Base-by-base conservation (phyloP, 345 rosid genomes). In the Excoecaria cochinchinensis region DNA sequence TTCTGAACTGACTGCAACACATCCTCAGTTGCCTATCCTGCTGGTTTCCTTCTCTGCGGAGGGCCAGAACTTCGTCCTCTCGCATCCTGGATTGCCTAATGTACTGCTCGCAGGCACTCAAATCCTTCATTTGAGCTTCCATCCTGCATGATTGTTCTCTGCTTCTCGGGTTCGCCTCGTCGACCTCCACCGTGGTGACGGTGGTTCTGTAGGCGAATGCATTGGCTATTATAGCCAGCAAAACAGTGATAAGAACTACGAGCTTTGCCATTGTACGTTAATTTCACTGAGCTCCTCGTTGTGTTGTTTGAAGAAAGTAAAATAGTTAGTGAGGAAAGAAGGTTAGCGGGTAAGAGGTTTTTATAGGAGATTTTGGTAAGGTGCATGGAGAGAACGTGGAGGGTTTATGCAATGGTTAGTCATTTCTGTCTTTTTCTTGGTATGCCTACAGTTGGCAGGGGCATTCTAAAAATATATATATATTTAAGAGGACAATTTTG, bases 351-450 rank as follows among this genome's bases (percentile, higher is more conserved):
- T 8, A 1, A 10, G 3, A 14, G 8, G n/a, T 36, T 25, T 38
- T 63, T 63, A 63, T 38, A 17, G 24, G n/a, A 39, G 13, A 63
- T 5, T 16, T 63, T 16, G 0, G 47, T 9, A 47, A 36, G 47
- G 47, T 63, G 67, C 67, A 63, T 63, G 67, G 6, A 15, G 13
- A 39, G 47, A 63, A 63, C 67, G 67, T 63, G 67, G 21, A 63
- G 16, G 67, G 17, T 63, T 6, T 6, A 63, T 31, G 22, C 4
- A 63, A 38, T 63, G 22, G 22, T 3, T 5, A 38, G 46, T 63
- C 67, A 63, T 39, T 36, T 6, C 11, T 36, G 46, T 10, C 11
- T 15, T 36, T 15, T 17, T 38, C n/a, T 38, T 15, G 67, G 21
- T 24, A 9, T 62, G n/a, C 19, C 67, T 14, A 36, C 44, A 57